Evolutionary conservation across 495 filamentous ascomycete genomes (phyloP).

Genomic region (Penicillium ochrochloron): DNA sequence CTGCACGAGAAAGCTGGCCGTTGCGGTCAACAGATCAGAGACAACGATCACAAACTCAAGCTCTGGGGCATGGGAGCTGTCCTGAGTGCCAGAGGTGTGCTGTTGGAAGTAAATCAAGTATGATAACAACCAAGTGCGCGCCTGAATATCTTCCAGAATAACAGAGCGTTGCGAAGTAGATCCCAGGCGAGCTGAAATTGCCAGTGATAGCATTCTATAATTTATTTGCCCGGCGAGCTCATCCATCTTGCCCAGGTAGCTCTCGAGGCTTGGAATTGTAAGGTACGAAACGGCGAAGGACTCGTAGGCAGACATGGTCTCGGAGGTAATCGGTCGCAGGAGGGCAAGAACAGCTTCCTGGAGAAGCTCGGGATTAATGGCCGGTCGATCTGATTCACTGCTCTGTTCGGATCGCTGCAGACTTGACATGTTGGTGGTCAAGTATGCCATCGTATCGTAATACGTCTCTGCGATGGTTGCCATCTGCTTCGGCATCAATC

Average conservation of each 20-base stretch:
- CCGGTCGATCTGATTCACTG: not conserved
- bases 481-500: constrained; percentile 54
- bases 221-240: constrained; percentile 54
- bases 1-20: constrained; percentile 60
- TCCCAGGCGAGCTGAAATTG: constrained; percentile 42
- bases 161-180: constrained; percentile 33
- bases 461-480: constrained; percentile 49
- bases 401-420: constrained; percentile 12
- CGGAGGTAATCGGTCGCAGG: constrained; percentile 50
- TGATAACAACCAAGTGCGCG: constrained; percentile 74
- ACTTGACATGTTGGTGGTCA: constrained; percentile 40
- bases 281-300: constrained; percentile 62
- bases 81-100: constrained; percentile 49
- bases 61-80: constrained; percentile 49
- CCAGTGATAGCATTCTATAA: constrained; percentile 57
- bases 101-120: constrained; percentile 80
- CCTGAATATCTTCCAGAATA: constrained; percentile 36
- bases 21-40: constrained; percentile 63
- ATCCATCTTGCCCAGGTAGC: constrained; percentile 49
- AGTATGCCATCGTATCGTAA: constrained; percentile 47
- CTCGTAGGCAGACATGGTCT: constrained; percentile 58
- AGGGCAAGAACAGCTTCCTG: constrained; percentile 51
- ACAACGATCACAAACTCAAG: constrained; percentile 68
- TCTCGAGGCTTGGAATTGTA: constrained; percentile 50
- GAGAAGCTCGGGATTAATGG: constrained; percentile 23